These are phyloP conservation scores for Colletotrichum sp. DNA, from an alignment of 2,329 filamentous ascomycete species.

Conservation along the genomic window DNA sequence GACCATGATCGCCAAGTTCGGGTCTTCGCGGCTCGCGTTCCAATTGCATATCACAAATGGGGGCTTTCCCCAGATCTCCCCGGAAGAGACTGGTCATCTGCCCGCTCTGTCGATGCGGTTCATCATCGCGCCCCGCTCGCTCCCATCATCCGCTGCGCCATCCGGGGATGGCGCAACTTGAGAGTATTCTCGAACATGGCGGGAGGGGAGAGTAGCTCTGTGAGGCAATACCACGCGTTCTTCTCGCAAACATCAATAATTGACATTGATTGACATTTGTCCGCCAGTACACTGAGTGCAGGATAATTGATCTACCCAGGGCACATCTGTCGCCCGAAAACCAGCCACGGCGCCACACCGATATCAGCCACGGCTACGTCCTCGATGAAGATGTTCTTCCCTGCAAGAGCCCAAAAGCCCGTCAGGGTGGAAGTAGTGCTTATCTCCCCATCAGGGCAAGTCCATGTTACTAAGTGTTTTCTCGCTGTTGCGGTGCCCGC, in stretches of 20 bases:
- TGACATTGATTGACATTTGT: fast-evolving
- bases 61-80: slow-evolving; percentile 10
- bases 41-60: background rate
- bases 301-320: too few relatives aligned
- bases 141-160: background rate
- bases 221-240: background rate
- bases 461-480: background rate
- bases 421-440: background rate
- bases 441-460: background rate
- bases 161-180: background rate
- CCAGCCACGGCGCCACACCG: background rate
- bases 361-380: background rate
- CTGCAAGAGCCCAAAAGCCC: background rate
- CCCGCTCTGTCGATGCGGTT: background rate
- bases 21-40: background rate
- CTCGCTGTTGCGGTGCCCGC: too few relatives aligned
- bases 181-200: background rate
- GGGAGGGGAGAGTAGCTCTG: background rate
- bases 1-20: slow-evolving; percentile 7
- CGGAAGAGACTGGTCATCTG: background rate
- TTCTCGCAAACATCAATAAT: fast-evolving
- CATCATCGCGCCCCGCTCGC: background rate
- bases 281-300: too few relatives aligned
- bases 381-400: background rate
- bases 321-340: background rate